Evolutionary conservation across 495 filamentous ascomycete genomes (phyloP).

Genomic region (Tuber aestivum): DNA sequence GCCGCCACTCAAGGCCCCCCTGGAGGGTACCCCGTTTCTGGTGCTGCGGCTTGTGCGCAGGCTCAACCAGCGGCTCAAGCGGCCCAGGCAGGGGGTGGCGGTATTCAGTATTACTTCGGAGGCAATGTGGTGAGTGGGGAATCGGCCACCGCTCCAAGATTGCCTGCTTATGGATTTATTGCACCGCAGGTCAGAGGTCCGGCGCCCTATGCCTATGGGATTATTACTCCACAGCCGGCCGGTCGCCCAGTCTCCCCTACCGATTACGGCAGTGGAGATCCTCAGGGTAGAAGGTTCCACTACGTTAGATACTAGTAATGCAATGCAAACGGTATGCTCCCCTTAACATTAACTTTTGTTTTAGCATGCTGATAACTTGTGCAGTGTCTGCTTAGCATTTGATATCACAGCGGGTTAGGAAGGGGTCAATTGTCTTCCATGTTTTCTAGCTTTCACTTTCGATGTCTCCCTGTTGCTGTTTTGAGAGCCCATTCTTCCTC

Average conservation of each 20-base stretch:
- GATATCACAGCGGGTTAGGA: background rate
- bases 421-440: background rate
- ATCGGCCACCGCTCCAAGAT: background rate
- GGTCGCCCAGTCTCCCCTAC: background rate
- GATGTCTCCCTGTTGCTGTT: background rate
- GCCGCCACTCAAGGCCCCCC: background rate
- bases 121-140: background rate
- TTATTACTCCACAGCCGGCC: background rate
- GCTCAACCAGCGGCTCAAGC: background rate
- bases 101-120: background rate
- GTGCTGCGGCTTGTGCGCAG: background rate
- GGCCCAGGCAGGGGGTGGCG: background rate
- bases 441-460: background rate
- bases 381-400: background rate
- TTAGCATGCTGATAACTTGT: background rate
- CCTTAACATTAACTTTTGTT: background rate
- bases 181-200: background rate
- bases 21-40: background rate
- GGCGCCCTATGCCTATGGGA: background rate
- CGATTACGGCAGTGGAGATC: background rate
- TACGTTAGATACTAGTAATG: background rate
- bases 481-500: background rate
- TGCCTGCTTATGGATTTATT: background rate
- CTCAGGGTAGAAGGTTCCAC: background rate
- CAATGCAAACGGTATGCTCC: background rate